These are phyloP conservation scores for Backusella circina DNA, from an alignment of 192 early-diverging fungal genomes.

Conservation along the genomic window DNA sequence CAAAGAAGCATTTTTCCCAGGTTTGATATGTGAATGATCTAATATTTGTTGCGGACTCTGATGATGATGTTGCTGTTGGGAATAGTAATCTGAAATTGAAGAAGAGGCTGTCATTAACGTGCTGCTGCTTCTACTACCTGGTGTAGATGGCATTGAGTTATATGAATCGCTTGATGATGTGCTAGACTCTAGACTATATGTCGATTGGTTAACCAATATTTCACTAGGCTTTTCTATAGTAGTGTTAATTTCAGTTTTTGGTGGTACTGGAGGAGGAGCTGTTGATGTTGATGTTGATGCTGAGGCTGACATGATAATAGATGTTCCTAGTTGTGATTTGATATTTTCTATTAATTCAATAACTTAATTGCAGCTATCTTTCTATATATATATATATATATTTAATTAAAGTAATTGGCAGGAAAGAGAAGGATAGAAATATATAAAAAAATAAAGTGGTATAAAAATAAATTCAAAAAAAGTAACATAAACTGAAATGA, in stretches of 20 bases:
- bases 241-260: background rate
- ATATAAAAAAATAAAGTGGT: background rate
- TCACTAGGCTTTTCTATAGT: background rate
- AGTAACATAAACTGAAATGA: background rate
- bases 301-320: background rate
- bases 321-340: background rate
- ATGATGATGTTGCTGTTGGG: background rate
- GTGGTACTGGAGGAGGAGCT: background rate
- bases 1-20: slow-evolving; percentile 51
- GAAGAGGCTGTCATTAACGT: background rate
- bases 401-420: background rate
- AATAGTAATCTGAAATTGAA: background rate
- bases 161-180: background rate
- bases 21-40: slow-evolving; percentile 56
- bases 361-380: background rate
- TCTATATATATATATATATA: background rate
- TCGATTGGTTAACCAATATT: background rate
- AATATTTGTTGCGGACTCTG: slow-evolving; percentile 22
- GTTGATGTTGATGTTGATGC: background rate
- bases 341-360: background rate
- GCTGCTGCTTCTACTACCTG: background rate
- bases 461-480: background rate
- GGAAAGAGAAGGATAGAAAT: background rate
- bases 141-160: background rate
- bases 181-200: background rate